Conservation (phyloP, 306 rosid genomes). For the Cucurbita moschata region DNA sequence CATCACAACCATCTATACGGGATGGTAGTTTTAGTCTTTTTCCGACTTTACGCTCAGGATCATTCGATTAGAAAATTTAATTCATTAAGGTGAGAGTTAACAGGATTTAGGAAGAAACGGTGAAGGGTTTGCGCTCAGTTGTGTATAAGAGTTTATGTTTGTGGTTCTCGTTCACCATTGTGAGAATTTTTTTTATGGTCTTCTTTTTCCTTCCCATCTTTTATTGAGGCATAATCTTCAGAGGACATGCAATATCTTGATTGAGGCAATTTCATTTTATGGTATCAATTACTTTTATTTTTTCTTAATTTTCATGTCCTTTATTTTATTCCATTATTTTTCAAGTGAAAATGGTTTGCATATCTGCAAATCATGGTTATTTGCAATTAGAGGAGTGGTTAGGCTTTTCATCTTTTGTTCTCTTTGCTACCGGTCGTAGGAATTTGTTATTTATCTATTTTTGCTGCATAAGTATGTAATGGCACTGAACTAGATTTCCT, state of each 20-base stretch:
- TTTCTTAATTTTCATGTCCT: background rate
- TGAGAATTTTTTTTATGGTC: background rate
- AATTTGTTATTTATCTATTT: background rate
- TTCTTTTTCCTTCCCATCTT: background rate
- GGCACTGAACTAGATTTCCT: background rate
- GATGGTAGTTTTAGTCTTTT: background rate
- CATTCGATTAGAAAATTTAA: background rate
- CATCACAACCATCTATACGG: background rate
- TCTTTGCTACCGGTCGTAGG: background rate
- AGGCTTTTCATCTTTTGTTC: background rate
- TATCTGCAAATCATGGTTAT: background rate
- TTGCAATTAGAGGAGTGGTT: background rate
- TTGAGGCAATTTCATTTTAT: slow-evolving; percentile 1
- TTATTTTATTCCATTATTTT: background rate
- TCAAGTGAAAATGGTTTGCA: background rate
- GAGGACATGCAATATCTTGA: background rate
- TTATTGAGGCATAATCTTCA: background rate
- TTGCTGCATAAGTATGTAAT: background rate
- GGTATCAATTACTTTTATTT: background rate
- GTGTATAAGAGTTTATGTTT: background rate
- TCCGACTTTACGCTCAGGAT: background rate
- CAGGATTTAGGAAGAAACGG: background rate
- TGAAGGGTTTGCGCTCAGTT: background rate
- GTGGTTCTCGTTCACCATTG: background rate
- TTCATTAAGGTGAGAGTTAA: background rate